Percentiles rank a stretch among this genome's conserved stretches.
phyloP scores from a whole-genome alignment of 768 basidiomycete genomes.

The Lanmaoa rubissima region DNA sequence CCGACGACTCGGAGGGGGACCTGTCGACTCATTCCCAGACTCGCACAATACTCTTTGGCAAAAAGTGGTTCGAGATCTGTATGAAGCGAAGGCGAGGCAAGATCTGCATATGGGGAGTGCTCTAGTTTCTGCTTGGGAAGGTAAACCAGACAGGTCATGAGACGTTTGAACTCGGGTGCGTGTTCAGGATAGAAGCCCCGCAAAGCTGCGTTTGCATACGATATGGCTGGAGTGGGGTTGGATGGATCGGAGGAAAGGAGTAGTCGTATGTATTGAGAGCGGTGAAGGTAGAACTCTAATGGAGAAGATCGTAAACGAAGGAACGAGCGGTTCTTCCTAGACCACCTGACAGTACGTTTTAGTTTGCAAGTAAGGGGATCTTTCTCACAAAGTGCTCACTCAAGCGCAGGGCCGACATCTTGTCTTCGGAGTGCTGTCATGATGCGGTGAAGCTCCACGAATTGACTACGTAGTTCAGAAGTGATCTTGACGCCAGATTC shows the following conservation, averaged over 20 bases:
- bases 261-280: conserved; percentile 84
- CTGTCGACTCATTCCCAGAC: conserved; percentile 84
- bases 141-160: conserved; percentile 68
- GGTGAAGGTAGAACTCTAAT: conserved; percentile 87
- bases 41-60: conserved; percentile 85
- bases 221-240: conserved; percentile 57
- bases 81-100: conserved; percentile 70
- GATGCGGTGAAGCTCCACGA: conserved; percentile 71
- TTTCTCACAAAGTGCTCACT: conserved; percentile 42
- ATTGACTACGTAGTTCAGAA: conserved; percentile 49
- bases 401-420: conserved; percentile 75
- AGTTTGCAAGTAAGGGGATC: background rate
- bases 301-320: conserved; percentile 70
- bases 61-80: conserved; percentile 80
- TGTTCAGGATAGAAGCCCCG: conserved; percentile 63
- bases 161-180: conserved; percentile 59
- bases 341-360: conserved; percentile 62
- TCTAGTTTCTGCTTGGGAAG: conserved; percentile 67
- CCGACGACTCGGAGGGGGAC: conserved; percentile 86
- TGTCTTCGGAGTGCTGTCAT: conserved; percentile 61
- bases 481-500: conserved; percentile 65
- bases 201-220: conserved; percentile 71
- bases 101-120: conserved; percentile 70
- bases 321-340: conserved; percentile 59
- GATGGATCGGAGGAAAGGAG: conserved; percentile 63